Evolutionary conservation across 2,329 filamentous ascomycete genomes (phyloP).

Genomic region (Pseudocercospora vitis): DNA sequence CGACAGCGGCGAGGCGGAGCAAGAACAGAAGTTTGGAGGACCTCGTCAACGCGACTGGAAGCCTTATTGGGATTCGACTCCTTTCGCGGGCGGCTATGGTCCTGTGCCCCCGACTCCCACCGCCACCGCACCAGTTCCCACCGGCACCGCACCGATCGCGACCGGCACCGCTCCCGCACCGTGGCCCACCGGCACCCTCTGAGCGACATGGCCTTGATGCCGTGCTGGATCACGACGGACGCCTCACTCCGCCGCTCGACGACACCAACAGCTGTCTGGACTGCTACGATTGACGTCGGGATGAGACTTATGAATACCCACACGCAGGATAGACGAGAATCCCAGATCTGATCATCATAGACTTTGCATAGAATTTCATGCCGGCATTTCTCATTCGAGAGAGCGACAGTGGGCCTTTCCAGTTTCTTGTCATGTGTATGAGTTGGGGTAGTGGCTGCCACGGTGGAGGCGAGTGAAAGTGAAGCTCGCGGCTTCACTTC

Average conservation of each 20-base stretch:
- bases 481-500: too few species aligned
- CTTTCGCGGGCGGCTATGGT: background rate
- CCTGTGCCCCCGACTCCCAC: too few species aligned
- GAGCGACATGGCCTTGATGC: background rate
- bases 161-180: constrained; percentile 5
- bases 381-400: background rate
- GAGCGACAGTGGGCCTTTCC: background rate
- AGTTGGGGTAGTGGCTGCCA: background rate
- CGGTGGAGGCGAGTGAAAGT: too few species aligned
- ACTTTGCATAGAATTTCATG: background rate
- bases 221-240: background rate
- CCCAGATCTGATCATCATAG: background rate
- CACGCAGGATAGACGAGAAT: background rate
- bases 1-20: background rate
- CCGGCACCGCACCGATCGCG: background rate
- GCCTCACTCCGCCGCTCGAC: background rate
- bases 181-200: background rate
- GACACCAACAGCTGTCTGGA: background rate
- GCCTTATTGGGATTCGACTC: constrained; percentile 10
- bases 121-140: background rate
- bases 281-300: background rate
- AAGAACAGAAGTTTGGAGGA: constrained; percentile 10
- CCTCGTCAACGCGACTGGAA: constrained; percentile 9
- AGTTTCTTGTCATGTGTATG: background rate
- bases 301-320: background rate